A percentile compares a stretch with the other conserved stretches of the same genome.
Evolutionary conservation across 2,329 filamentous ascomycete species (phyloP).

Genomic region (Lithohypha guttulata): DNA sequence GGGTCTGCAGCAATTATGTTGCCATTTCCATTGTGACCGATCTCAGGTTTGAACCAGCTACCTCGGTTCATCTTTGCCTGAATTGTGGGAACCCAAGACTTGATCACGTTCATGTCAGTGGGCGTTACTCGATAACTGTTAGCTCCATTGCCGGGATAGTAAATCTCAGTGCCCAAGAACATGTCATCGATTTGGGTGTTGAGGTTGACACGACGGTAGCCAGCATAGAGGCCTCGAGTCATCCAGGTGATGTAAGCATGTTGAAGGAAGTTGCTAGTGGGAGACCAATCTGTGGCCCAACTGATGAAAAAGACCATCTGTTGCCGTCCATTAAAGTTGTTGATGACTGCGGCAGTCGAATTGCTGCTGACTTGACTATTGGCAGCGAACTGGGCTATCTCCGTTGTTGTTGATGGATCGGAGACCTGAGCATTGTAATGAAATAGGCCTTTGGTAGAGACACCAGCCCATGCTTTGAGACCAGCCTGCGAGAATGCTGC

Average conservation of each 20-base stretch:
- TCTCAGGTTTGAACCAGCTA: conserved; percentile 43
- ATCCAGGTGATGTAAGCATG: conserved; percentile 54
- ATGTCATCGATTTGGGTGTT: conserved; percentile 54
- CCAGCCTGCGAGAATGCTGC: conserved; percentile 45
- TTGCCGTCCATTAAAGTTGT: conserved; percentile 45
- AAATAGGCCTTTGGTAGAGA: conserved; percentile 44
- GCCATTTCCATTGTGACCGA: conserved; percentile 48
- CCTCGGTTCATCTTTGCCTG: conserved; percentile 40
- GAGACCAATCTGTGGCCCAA: conserved; percentile 42
- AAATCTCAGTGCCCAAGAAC: conserved; percentile 44
- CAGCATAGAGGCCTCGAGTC: conserved; percentile 46
- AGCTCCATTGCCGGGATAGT: conserved; percentile 32
- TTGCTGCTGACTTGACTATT: conserved; percentile 30
- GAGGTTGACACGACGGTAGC: conserved; percentile 45
- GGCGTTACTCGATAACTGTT: conserved; percentile 40
- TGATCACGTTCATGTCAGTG: conserved; percentile 38
- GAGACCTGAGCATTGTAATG: conserved; percentile 49
- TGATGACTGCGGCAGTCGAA: conserved; percentile 49
- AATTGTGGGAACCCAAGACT: conserved; percentile 32
- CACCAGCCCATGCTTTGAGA: conserved; percentile 39
- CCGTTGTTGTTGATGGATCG: conserved; percentile 42
- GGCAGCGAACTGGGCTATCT: conserved; percentile 44
- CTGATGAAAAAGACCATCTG: conserved; percentile 53
- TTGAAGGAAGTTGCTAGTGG: conserved; percentile 48
- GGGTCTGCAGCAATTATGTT: conserved; percentile 33